These are phyloP conservation scores for Chimonanthus praecox DNA, from an alignment of 164 flowering plant species.

Conservation along the genomic window DNA sequence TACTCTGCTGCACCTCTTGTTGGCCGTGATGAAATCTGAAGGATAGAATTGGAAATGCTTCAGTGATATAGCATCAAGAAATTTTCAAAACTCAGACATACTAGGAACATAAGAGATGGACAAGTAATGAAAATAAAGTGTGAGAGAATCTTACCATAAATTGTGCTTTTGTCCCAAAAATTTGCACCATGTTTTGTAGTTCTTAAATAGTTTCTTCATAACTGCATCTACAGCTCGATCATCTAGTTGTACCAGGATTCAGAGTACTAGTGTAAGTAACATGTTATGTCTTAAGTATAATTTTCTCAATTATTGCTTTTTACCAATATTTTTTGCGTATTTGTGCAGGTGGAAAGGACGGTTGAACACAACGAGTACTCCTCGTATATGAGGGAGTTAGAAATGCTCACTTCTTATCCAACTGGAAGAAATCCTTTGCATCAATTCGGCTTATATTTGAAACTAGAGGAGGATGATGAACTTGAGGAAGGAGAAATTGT, in stretches of 20 bases:
- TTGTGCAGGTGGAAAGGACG: no score
- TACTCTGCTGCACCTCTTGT: conserved; percentile 85
- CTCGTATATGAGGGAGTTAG: no score
- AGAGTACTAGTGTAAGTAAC: neutral
- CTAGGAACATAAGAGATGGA: neutral
- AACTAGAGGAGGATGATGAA: no score
- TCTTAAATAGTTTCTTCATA: conserved; percentile 83
- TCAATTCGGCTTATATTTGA: no score
- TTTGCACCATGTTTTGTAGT: conserved; percentile 96
- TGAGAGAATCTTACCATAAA: conserved; percentile 43
- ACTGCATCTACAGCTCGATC: conserved; percentile 90
- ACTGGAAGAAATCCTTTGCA: no score
- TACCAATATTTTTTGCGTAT: no score
- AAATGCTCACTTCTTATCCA: no score
- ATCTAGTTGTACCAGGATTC: conserved; percentile 55
- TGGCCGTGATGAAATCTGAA: conserved; percentile 81
- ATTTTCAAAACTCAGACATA: neutral
- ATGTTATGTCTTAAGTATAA: neutral
- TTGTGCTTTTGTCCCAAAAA: conserved; percentile 91
- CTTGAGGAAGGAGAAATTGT: no score
- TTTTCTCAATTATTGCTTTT: no score
- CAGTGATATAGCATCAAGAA: neutral
- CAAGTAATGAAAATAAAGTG: neutral
- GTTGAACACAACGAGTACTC: no score
- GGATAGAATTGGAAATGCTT: neutral